Percentiles rank a stretch among this genome's conserved stretches.
phyloP scores from a whole-genome alignment of 495 filamentous ascomycete species.

The Penicillium dipodomyicola region DNA sequence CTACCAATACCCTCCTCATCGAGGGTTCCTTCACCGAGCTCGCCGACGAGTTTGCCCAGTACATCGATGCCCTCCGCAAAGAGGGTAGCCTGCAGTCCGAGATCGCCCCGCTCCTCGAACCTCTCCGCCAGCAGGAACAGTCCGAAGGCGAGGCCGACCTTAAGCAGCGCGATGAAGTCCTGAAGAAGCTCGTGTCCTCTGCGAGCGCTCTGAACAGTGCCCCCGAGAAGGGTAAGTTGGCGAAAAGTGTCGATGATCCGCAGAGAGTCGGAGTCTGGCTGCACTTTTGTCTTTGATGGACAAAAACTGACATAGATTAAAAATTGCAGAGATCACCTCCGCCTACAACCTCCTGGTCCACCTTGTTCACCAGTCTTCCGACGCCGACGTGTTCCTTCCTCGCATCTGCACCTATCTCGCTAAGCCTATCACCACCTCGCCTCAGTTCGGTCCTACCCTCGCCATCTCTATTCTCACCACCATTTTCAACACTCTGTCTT shows the following conservation, averaged over 20 bases:
- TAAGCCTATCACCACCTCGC: conserved; percentile 80
- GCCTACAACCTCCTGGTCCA: conserved; percentile 96
- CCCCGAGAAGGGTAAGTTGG: conserved; percentile 74
- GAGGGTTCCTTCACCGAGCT: conserved; percentile 89
- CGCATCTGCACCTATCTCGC: conserved; percentile 83
- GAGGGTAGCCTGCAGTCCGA: conserved; percentile 62
- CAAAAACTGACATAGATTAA: conserved; percentile 16
- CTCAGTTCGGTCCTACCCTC: conserved; percentile 76
- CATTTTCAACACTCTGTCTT: conserved; percentile 89
- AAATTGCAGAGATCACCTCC: conserved; percentile 71
- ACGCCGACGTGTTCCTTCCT: conserved; percentile 80
- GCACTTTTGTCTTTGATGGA: conserved; percentile 12
- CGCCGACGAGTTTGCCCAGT: conserved; percentile 82
- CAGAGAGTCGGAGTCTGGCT: conserved; percentile 16
- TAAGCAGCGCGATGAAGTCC: conserved; percentile 75
- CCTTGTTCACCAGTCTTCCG: conserved; percentile 78
- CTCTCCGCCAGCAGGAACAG: conserved; percentile 52
- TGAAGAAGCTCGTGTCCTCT: conserved; percentile 82
- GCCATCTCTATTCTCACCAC: conserved; percentile 86
- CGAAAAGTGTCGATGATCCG: conserved; percentile 12
- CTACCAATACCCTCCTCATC: conserved; percentile 70
- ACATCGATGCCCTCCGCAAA: conserved; percentile 66
- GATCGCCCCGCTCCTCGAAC: conserved; percentile 66
- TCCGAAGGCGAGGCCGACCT: conserved; percentile 42
- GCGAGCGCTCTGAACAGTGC: conserved; percentile 70